Evolutionary conservation across 164 flowering plant genomes (phyloP), one percentile per base, ranked within the genome.

Genomic region (Annona squamosa): DNA sequence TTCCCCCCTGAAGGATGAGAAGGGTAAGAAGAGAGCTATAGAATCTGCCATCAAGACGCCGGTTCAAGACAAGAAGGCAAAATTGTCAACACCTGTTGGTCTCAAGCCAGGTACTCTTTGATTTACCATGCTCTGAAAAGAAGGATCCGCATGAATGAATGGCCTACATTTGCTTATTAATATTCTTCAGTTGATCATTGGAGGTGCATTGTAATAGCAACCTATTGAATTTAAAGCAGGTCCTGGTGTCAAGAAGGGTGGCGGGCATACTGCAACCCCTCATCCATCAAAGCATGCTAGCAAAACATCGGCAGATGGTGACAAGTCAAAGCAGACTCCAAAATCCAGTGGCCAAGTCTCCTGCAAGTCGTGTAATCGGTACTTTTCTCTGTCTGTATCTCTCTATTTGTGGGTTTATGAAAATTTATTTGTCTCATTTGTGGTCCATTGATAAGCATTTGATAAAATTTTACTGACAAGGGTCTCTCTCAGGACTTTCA

Each of bases 1-100:
- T 17, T 43, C 7, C 4, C n/a, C 4, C 13, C 3, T 62, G 16
- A 57, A 59, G 73, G 66, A 12, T 63, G 74, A 72, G 10, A 10
- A 3, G n/a, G 67, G 85, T 83, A 90, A 85, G 83, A 92, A 92
- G 81, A 85, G 97, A 73, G 65, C 85, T 63, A 74, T 77, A 12
- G 89, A 83, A 37, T 76, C 93, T 76, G 79, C 84, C 43, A 41
- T 68, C 0, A 85, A 86, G 78, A 81, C 87, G 1, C 85, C 90
- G 67, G 79, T 67, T 61, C 73, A 84, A 16, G 88, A 79, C 18
- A 92, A 90, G 80, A 92, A 90, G 84, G 88, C 88, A 19, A 90
- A 89, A 73, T 68, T 91, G 44, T 82, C 69, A 5, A 86, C 92
- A 43, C 90, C 95, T 1, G 37, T 45, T 59, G 82, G 82, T 57